These are phyloP conservation scores for Leishmania tropica DNA, from an alignment of 208 protist species.

Conservation along the genomic window DNA sequence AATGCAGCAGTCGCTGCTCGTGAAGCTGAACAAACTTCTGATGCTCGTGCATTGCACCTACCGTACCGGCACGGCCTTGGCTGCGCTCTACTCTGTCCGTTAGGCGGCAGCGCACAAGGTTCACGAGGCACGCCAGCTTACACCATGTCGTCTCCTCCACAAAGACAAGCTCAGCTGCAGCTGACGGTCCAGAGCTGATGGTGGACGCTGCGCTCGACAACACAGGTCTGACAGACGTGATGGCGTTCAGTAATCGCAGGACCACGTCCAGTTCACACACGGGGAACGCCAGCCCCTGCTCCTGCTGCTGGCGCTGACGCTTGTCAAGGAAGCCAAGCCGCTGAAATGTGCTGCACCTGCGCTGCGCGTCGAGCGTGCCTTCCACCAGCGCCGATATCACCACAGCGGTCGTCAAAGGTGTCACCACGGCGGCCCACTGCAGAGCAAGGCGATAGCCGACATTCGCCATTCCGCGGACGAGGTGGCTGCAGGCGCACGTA, in stretches of 20 bases:
- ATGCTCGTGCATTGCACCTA: background rate
- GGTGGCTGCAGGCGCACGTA: background rate
- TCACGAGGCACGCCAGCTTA: slow-evolving; percentile 16
- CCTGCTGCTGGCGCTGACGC: background rate
- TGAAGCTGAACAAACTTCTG: slow-evolving; percentile 5
- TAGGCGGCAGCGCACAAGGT: slow-evolving; percentile 7
- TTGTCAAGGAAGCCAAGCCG: background rate
- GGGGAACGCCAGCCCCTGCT: background rate
- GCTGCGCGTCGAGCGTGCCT: background rate
- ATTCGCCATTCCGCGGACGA: slow-evolving; percentile 6
- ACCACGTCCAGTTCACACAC: background rate
- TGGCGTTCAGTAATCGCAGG: background rate
- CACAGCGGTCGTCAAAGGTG: background rate
- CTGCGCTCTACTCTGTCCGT: background rate
- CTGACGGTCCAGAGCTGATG: background rate
- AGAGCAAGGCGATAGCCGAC: slow-evolving; percentile 13
- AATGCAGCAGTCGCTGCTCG: slow-evolving; percentile 8
- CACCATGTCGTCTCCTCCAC: slow-evolving; percentile 29
- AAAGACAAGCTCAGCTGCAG: background rate
- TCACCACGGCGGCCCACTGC: slow-evolving; percentile 10
- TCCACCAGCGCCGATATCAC: background rate
- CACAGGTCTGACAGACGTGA: slow-evolving; percentile 2
- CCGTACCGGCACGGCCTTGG: background rate
- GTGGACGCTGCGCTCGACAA: background rate
- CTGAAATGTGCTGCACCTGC: background rate